These are phyloP conservation scores for Macrocybe gigantea DNA, from an alignment of 768 basidiomycete genomes.

Conservation along the genomic window DNA sequence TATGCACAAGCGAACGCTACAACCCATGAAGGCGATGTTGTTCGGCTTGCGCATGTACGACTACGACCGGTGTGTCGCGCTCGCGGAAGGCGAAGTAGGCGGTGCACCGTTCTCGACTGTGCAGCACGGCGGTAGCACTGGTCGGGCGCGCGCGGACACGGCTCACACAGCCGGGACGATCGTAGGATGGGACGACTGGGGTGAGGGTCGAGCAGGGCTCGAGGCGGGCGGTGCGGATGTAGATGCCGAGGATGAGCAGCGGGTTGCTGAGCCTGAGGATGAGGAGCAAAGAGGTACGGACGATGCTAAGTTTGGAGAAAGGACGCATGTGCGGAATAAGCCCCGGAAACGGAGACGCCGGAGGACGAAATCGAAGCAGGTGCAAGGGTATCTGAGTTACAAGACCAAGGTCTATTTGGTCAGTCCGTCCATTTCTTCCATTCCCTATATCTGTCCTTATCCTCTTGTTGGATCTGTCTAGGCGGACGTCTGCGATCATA, in stretches of 20 bases:
- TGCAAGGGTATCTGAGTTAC: constrained; percentile 53
- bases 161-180: no score
- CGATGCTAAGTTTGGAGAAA: no score
- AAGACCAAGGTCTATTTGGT: constrained; percentile 64
- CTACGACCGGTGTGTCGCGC: constrained; percentile 47
- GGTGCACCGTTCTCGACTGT: background rate
- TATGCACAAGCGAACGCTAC: constrained; percentile 64
- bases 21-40: constrained; percentile 62
- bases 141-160: no score
- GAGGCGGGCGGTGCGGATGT: constrained; percentile 5
- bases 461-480: constrained; percentile 13
- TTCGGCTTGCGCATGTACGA: constrained; percentile 63
- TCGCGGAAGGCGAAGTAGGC: constrained; percentile 27
- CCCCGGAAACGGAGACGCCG: no score
- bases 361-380: constrained; percentile 3
- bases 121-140: no score
- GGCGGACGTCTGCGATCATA: constrained; percentile 71
- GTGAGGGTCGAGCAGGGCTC: no score
- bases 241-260: constrained; percentile 22
- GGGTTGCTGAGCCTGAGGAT: background rate
- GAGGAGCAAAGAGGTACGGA: no score
- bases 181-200: no score
- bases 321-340: no score
- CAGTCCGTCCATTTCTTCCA: constrained; percentile 12
- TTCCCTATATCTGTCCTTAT: background rate